These are phyloP conservation scores for Erodium trifolium DNA, from an alignment of 441 rosid species.

Conservation along the genomic window DNA sequence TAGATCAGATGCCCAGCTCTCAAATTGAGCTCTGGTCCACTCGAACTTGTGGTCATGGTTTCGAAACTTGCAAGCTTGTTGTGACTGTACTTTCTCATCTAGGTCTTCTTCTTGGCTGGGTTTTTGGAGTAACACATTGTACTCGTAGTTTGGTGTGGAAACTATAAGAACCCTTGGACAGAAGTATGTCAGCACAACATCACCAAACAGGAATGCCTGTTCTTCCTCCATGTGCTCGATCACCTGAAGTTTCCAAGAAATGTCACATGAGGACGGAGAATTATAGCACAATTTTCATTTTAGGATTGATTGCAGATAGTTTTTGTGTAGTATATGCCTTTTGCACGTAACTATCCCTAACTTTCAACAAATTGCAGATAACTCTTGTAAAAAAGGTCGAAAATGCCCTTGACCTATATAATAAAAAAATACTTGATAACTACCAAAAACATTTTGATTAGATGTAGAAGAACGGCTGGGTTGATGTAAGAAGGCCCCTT, in stretches of 20 bases:
- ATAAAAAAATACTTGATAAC: too few species aligned
- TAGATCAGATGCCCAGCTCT: constrained; percentile 59
- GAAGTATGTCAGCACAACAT: constrained; percentile 50
- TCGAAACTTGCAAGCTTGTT: constrained; percentile 56
- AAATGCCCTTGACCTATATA: too few species aligned
- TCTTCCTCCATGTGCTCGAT: constrained; percentile 98
- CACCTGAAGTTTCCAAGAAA: constrained; percentile 40
- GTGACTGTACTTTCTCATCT: constrained; percentile 38
- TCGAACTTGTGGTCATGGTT: constrained; percentile 98
- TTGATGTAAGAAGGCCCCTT: too few species aligned
- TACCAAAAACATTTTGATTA: too few species aligned
- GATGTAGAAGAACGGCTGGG: too few species aligned
- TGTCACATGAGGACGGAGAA: neutral
- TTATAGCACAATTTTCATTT: too few species aligned
- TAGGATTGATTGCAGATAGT: too few species aligned
- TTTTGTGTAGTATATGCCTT: too few species aligned
- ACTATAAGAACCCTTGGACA: constrained; percentile 61
- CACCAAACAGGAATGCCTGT: constrained; percentile 65
- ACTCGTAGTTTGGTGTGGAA: constrained; percentile 91
- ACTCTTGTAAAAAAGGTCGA: too few species aligned
- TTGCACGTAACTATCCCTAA: too few species aligned
- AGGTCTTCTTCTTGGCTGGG: constrained; percentile 56
- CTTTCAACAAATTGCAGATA: too few species aligned
- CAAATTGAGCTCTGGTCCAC: constrained; percentile 90
- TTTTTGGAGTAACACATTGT: constrained; percentile 71